Percentiles rank a stretch among this genome's conserved stretches.
These are phyloP conservation scores for Bacterosira constricta DNA, from an alignment of 108 stramenopile genomes.

Conservation along the genomic window DNA sequence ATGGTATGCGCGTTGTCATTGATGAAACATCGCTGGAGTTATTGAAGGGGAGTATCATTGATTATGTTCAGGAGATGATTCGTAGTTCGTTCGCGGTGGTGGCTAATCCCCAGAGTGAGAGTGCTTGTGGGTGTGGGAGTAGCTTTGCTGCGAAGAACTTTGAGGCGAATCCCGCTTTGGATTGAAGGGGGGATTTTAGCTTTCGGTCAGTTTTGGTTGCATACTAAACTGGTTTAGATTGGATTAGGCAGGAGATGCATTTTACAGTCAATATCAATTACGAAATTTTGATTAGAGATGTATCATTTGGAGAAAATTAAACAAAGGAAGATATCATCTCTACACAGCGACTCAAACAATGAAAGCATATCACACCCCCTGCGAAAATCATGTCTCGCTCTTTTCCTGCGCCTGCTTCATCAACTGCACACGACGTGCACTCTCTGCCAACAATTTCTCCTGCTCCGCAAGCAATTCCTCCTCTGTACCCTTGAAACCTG, in stretches of 20 bases:
- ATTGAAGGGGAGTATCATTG: slow-evolving; percentile 89
- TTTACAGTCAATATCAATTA: not conserved
- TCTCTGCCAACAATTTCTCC: slow-evolving; percentile 25
- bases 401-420: no score
- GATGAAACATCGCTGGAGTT: slow-evolving; percentile 83
- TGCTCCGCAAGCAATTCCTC: slow-evolving; percentile 24
- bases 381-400: no score
- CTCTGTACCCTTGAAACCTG: not conserved
- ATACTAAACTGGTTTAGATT: not conserved
- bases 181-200: slow-evolving; percentile 33
- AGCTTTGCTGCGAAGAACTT: slow-evolving; percentile 98
- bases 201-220: not conserved
- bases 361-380: no score
- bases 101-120: slow-evolving; percentile 95
- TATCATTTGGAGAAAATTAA: no score
- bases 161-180: slow-evolving; percentile 82
- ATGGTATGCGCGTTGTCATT: slow-evolving; percentile 60
- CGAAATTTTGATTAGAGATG: not conserved
- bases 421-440: slow-evolving; percentile 13
- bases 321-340: no score
- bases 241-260: not conserved
- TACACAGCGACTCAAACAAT: no score
- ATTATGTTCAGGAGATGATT: slow-evolving; percentile 97
- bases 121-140: slow-evolving; percentile 96
- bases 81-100: slow-evolving; percentile 92